A percentile compares a stretch with the other conserved stretches of the same genome.
phyloP scores from a whole-genome alignment of 495 filamentous ascomycete genomes.

The Lophiostoma macrostomum region DNA sequence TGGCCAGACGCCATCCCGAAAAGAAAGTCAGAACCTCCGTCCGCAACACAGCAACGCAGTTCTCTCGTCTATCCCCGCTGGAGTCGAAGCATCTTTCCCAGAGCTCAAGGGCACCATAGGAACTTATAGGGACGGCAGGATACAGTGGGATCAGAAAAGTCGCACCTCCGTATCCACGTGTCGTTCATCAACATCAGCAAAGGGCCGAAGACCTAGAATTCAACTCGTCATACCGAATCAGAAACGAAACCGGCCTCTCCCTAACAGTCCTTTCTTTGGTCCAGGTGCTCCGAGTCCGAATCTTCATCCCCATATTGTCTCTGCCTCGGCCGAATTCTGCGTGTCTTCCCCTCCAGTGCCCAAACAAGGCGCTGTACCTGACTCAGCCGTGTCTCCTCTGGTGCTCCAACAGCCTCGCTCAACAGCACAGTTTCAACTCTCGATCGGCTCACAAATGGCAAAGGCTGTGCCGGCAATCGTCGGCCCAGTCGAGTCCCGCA shows the following conservation, averaged over 20 bases:
- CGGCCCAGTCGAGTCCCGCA: not conserved
- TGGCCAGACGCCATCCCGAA: not conserved
- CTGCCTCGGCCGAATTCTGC: slow-evolving; percentile 10
- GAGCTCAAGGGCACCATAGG: slow-evolving; percentile 32
- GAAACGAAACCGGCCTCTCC: slow-evolving; percentile 23
- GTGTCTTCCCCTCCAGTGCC: slow-evolving; percentile 27
- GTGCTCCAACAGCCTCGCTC: slow-evolving; percentile 7
- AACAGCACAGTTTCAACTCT: not conserved
- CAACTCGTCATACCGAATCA: slow-evolving; percentile 36
- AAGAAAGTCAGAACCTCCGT: slow-evolving; percentile 12
- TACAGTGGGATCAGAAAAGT: slow-evolving; percentile 34
- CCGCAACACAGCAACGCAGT: slow-evolving; percentile 12
- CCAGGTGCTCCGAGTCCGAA: too few species aligned
- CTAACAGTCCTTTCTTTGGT: slow-evolving; percentile 21
- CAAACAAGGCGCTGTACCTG: slow-evolving; percentile 2
- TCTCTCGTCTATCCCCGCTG: slow-evolving; percentile 15
- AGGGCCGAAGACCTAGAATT: slow-evolving; percentile 30
- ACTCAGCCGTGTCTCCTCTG: slow-evolving; percentile 27
- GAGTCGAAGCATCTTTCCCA: slow-evolving; percentile 17
- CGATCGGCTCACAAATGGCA: slow-evolving; percentile 1
- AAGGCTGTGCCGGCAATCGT: not conserved
- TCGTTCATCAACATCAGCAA: slow-evolving; percentile 18
- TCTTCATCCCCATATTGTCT: slow-evolving; percentile 9
- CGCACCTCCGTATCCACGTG: slow-evolving; percentile 2
- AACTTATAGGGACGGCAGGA: slow-evolving; percentile 37